Evolutionary conservation across 805 yeast genomes (phyloP).

Genomic region (Nakazawaea laoshanensis): DNA sequence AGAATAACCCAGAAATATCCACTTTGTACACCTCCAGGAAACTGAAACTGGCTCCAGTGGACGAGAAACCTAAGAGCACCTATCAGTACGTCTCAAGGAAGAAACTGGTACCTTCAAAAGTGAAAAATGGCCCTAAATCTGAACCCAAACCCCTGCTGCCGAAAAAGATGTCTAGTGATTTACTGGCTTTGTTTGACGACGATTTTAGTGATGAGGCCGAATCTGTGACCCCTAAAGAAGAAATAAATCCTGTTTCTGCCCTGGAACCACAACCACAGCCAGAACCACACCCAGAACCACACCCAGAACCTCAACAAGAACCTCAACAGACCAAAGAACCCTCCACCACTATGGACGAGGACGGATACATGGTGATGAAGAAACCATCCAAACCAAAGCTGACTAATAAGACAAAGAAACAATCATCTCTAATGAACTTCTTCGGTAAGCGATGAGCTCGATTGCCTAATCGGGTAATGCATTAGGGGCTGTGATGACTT

Average conservation of each 20-base stretch:
- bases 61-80: constrained; percentile 1
- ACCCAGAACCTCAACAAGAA: too few relatives aligned
- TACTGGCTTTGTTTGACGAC: constrained; percentile 9
- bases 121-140: constrained; percentile 1
- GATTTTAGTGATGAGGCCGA: constrained; percentile 7
- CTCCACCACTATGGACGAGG: constrained; percentile 32
- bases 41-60: not conserved
- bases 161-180: constrained; percentile 9
- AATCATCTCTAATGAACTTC: constrained; percentile 38
- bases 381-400: constrained; percentile 4
- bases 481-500: too few relatives aligned
- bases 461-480: not conserved
- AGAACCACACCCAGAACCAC: not conserved
- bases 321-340: too few relatives aligned
- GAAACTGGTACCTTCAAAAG: constrained; percentile 16
- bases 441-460: constrained; percentile 28
- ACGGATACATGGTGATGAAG: constrained; percentile 38
- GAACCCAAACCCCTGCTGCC: not conserved
- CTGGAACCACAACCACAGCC: not conserved
- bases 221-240: constrained; percentile 2
- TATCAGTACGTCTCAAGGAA: constrained; percentile 12
- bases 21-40: constrained; percentile 10
- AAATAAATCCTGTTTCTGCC: not conserved
- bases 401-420: constrained; percentile 25
- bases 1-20: constrained; percentile 3